A percentile compares a stretch with the other conserved stretches of the same genome.
These are phyloP conservation scores for Globisporangium recalcitrans DNA, from an alignment of 352 stramenopile species.

Conservation along the genomic window DNA sequence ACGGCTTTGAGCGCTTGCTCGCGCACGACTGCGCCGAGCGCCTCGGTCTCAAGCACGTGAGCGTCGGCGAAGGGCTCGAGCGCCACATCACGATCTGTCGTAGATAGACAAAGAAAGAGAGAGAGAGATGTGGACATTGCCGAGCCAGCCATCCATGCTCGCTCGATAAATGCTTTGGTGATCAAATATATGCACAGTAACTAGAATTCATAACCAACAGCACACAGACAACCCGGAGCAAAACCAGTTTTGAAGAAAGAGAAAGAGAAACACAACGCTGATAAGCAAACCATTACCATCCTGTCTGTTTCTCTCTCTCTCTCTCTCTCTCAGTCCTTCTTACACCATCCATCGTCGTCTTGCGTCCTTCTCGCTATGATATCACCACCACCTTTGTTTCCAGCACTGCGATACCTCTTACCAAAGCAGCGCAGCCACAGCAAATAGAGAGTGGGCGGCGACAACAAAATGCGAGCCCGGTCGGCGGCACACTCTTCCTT, in stretches of 20 bases:
- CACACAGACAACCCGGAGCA: not conserved
- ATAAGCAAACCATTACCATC: not conserved
- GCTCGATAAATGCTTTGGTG: no score
- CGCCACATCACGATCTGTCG: slow-evolving; percentile 68
- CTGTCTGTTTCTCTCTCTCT: not conserved
- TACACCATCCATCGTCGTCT: slow-evolving; percentile 2
- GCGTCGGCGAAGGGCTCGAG: slow-evolving; percentile 60
- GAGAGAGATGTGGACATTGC: not conserved
- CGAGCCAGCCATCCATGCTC: not conserved
- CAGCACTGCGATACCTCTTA: not conserved
- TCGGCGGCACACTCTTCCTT: not conserved
- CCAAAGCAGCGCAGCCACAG: slow-evolving; percentile 4
- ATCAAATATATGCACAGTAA: slow-evolving; percentile 8
- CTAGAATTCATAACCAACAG: not conserved
- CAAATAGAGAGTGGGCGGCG: not conserved
- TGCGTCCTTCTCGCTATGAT: not conserved
- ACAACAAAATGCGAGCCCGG: not conserved
- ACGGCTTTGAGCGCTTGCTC: slow-evolving; percentile 77
- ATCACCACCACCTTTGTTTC: not conserved
- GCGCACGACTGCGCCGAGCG: slow-evolving; percentile 80
- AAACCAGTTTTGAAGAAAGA: not conserved
- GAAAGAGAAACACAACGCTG: not conserved
- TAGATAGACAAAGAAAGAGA: not conserved
- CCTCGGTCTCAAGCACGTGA: slow-evolving; percentile 67
- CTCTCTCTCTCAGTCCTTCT: not conserved